Evolutionary conservation across 495 filamentous ascomycete species (phyloP).

Genomic region (Polyplosphaeria fusca): DNA sequence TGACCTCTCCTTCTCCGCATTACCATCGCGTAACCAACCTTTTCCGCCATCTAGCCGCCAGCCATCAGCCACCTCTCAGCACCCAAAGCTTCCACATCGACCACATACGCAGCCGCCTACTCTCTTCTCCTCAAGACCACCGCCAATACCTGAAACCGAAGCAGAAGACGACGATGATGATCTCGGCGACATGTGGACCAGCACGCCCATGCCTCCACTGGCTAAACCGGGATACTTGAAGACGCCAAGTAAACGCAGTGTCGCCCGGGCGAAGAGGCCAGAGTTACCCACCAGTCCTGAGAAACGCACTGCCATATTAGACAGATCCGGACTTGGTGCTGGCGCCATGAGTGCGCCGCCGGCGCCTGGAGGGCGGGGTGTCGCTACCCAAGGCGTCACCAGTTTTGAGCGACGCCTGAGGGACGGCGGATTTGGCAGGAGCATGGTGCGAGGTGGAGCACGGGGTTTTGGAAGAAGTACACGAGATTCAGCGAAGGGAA

Average conservation of each 20-base stretch:
- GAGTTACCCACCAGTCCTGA: constrained; percentile 12
- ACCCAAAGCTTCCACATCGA: not conserved
- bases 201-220: constrained; percentile 21
- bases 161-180: not conserved
- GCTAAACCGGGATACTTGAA: constrained; percentile 31
- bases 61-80: not conserved
- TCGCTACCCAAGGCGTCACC: constrained; percentile 23
- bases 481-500: too few species aligned
- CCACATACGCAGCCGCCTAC: not conserved
- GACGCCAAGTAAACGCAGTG: constrained; percentile 33
- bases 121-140: not conserved
- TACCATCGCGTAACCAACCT: not conserved
- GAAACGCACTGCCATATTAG: not conserved
- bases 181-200: constrained; percentile 6
- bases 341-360: constrained; percentile 7
- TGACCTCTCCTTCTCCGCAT: constrained; percentile 30
- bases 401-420: constrained; percentile 41
- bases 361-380: not conserved
- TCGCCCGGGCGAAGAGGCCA: constrained; percentile 13
- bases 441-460: not conserved
- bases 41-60: not conserved
- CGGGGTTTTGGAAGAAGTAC: too few species aligned
- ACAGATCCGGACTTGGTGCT: not conserved
- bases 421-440: constrained; percentile 23
- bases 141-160: not conserved